A percentile compares a stretch with the other conserved stretches of the same genome.
Evolutionary conservation across 352 stramenopile genomes (phyloP).

Genomic region (Blastocystis hominis): DNA sequence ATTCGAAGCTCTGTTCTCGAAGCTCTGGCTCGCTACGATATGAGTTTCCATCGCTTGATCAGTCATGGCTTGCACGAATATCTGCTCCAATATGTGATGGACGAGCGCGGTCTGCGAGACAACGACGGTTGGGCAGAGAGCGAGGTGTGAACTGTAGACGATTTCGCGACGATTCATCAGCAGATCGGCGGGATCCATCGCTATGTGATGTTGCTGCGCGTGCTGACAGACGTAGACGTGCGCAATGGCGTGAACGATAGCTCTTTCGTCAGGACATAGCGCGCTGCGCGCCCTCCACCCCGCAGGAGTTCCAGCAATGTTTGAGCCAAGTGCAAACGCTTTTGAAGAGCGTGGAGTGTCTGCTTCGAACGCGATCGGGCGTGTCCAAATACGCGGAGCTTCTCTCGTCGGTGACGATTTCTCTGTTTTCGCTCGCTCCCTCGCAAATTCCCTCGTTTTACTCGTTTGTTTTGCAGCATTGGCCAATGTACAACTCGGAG

Average conservation of each 20-base stretch:
- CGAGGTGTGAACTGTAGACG: background rate
- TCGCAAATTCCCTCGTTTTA: background rate
- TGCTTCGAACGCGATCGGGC: background rate
- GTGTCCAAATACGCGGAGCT: background rate
- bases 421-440: background rate
- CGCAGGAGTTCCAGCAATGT: background rate
- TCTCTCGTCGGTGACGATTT: background rate
- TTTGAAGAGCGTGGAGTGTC: background rate
- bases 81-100: background rate
- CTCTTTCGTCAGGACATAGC: background rate
- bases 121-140: background rate
- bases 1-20: background rate
- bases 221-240: background rate
- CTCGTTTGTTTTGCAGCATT: background rate
- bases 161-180: slow-evolving; percentile 11
- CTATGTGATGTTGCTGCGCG: background rate
- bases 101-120: background rate
- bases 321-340: background rate
- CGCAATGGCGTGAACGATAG: background rate
- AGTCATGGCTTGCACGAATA: background rate
- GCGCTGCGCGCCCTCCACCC: background rate
- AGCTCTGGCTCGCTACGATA: background rate
- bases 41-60: background rate
- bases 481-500: background rate
- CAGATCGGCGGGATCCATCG: slow-evolving; percentile 13